Conservation (phyloP, 495 filamentous ascomycete genomes). For the Xylaria bambusicola region DNA sequence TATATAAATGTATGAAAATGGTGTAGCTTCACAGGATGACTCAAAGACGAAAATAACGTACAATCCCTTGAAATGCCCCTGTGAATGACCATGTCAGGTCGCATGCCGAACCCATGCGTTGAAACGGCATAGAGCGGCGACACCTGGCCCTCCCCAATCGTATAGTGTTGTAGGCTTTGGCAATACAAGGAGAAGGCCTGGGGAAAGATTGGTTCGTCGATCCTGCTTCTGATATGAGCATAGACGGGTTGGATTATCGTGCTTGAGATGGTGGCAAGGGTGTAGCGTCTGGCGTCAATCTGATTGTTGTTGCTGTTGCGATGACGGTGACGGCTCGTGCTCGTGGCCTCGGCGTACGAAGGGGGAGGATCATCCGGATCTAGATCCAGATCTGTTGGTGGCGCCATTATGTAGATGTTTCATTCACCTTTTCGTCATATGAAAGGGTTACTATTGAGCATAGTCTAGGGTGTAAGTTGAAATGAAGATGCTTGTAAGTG, state of each 20-base stretch:
- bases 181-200: conserved; percentile 29
- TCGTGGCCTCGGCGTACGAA: conserved; percentile 18
- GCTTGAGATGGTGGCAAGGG: background rate
- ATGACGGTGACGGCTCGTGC: too few species aligned
- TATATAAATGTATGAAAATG: too few species aligned
- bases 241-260: background rate
- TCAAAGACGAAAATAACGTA: background rate
- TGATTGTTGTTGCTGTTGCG: too few species aligned
- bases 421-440: too few species aligned
- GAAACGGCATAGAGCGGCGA: conserved; percentile 29
- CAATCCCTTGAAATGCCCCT: conserved; percentile 18
- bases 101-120: conserved; percentile 9
- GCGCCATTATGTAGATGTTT: background rate
- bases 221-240: background rate
- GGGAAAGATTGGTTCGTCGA: conserved; percentile 26
- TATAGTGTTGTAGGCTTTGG: conserved; percentile 9
- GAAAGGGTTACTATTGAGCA: too few species aligned
- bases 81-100: conserved; percentile 28
- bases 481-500: conserved; percentile 4
- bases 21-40: too few species aligned
- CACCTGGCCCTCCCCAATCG: conserved; percentile 27
- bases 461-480: background rate
- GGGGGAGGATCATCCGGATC: conserved; percentile 7
- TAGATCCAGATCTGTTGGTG: too few species aligned
- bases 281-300: background rate